Evolutionary conservation across 371 early-diverging fungal species (phyloP), one percentile per base, ranked within the genome.

Genomic region (Saksenaea vasiformis): DNA sequence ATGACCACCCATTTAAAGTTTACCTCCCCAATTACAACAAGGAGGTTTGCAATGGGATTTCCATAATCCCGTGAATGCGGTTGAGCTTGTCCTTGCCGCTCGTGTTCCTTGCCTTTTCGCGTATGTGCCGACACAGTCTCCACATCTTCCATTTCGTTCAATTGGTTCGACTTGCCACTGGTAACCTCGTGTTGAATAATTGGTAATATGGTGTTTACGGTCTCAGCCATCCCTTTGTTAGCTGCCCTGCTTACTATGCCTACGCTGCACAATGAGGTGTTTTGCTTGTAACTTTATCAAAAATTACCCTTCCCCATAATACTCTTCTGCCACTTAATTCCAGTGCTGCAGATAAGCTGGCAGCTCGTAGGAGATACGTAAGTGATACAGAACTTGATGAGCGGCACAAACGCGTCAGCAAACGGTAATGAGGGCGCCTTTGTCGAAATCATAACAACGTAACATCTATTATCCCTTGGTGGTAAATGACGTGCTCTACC

Each of bases 321-420:
- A 38, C 65, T 80, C 56, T 79, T 78, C 59, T 80, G 69, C 85
- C 85, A 87, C 58, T 77, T 74, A 27, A 87, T 71, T n/a, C 83
- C 84, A 3, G 77, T 70, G 4, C 77, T 74, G 59, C 85, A 85
- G 5, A 61, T 60, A 13, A 87, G 47, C 31, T 67, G 76, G 57
- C 82, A 83, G 8, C 63, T 64, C 0, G 56, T 61, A n/a, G 67
- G 62, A 11, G 64, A 59, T 1, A 71, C 68, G 39, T 66, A 78
- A 0, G 87, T 85, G 53, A 87, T 82, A 51, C 87, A 87, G 51
- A 78, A 82, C 28, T 80, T 78, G 22, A 83, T 65, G 13, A 69
- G 61, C 0, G 87, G 85, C 5, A 80, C 61, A 61, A 87, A 87
- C 0, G 84, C 80, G 66, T 87, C 87, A 9, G 83, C 82, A 63